Conservation (phyloP, 768 basidiomycete genomes). For the Terana coerulea region DNA sequence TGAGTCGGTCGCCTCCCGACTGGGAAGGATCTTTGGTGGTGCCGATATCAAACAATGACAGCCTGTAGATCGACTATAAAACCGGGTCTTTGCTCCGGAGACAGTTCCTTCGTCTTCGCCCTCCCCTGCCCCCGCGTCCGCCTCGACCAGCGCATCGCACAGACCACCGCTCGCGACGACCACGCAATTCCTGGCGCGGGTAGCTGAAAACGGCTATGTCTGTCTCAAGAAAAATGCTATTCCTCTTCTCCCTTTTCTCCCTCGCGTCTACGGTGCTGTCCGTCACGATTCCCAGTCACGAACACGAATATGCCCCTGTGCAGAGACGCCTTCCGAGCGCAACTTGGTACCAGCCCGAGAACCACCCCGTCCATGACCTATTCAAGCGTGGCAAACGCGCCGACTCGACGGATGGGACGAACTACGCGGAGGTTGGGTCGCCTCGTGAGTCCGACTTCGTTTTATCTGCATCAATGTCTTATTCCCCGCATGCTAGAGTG, state of each 20-base stretch:
- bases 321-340: conserved; percentile 23
- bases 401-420: conserved; percentile 37
- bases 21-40: no score
- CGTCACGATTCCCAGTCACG: conserved; percentile 21
- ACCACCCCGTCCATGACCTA: conserved; percentile 57
- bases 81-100: no score
- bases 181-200: conserved; percentile 6
- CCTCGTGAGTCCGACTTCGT: conserved; percentile 37
- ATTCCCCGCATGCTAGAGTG: conserved; percentile 45
- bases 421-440: conserved; percentile 57
- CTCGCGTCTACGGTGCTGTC: conserved; percentile 3
- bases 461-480: not conserved
- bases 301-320: conserved; percentile 18
- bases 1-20: no score
- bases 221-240: conserved; percentile 21
- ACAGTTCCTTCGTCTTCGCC: no score
- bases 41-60: no score
- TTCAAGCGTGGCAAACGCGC: conserved; percentile 59
- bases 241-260: conserved; percentile 21
- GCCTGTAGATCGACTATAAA: no score
- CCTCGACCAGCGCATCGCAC: no score
- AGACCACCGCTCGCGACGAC: no score
- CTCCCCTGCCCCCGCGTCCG: no score
- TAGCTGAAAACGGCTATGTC: conserved; percentile 1
- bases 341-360: conserved; percentile 58